phyloP scores from a whole-genome alignment of 306 rosid genomes.

The Hylodesmum podocarpum region DNA sequence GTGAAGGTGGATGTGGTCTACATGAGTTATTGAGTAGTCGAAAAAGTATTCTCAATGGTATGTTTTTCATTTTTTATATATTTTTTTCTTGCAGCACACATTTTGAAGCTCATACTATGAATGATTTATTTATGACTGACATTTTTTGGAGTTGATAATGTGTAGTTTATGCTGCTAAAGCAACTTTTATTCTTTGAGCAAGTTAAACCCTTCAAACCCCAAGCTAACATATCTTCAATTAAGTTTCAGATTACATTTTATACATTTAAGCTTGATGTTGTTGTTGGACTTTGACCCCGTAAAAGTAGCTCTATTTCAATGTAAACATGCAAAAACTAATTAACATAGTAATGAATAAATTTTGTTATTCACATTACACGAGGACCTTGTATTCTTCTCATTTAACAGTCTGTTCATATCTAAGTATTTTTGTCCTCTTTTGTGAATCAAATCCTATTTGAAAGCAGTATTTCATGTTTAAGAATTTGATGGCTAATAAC shows the following conservation, averaged over 20 bases:
- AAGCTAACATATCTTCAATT: not conserved
- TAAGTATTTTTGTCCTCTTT: not conserved
- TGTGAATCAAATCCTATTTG: not conserved
- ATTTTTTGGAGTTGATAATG: not conserved
- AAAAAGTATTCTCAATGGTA: conserved; percentile 69
- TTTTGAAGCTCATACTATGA: not conserved
- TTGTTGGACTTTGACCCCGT: not conserved
- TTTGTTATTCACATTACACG: not conserved
- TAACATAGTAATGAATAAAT: not conserved
- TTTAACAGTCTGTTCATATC: not conserved
- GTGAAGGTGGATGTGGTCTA: conserved; percentile 79
- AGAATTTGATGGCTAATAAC: conserved; percentile 14
- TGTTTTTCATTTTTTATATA: not conserved
- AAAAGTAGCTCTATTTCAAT: not conserved
- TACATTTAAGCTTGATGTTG: not conserved
- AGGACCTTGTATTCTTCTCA: conserved; percentile 2
- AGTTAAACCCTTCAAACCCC: conserved; percentile 9
- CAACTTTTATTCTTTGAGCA: conserved; percentile 1
- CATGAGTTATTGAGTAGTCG: conserved; percentile 64
- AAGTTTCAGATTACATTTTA: conserved; percentile 1
- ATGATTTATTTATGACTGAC: not conserved
- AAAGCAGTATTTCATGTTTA: conserved; percentile 7
- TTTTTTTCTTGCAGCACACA: conserved; percentile 20
- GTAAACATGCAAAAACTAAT: conserved; percentile 1
- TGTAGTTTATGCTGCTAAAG: conserved; percentile 2